Evolutionary conservation across 2,329 filamentous ascomycete species (phyloP).

Genomic region (Botrytis galanthina): DNA sequence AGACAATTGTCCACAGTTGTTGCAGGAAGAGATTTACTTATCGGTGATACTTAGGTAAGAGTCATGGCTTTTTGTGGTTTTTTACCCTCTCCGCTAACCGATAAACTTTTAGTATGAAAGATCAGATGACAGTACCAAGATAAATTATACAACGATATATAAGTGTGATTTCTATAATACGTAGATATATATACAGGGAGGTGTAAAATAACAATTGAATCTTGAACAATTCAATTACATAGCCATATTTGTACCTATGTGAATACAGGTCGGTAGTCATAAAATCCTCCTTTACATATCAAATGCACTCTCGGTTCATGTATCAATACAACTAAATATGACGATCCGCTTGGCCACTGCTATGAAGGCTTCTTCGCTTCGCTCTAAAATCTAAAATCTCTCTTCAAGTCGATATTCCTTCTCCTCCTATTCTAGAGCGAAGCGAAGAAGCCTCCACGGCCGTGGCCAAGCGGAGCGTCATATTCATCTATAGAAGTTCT

Average conservation of each 20-base stretch:
- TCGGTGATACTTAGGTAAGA: conserved; percentile 4
- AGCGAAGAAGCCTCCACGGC: not conserved
- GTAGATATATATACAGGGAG: not conserved
- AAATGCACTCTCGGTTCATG: not conserved
- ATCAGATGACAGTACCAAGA: not conserved
- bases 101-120: not conserved
- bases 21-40: conserved; percentile 16
- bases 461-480: not conserved
- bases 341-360: not conserved
- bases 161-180: not conserved
- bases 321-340: not conserved
- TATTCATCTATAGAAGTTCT: not conserved
- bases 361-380: not conserved
- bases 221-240: not conserved
- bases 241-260: not conserved
- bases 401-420: too few species aligned
- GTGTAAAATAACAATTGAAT: not conserved
- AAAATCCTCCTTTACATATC: not conserved
- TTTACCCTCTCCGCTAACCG: not conserved
- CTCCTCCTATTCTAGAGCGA: not conserved
- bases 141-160: not conserved
- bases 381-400: not conserved
- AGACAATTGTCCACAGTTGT: not conserved
- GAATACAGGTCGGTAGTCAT: not conserved
- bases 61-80: not conserved